Conservation (phyloP, 805 yeast species). For the Vanderwaltozyma yarrowii region DNA sequence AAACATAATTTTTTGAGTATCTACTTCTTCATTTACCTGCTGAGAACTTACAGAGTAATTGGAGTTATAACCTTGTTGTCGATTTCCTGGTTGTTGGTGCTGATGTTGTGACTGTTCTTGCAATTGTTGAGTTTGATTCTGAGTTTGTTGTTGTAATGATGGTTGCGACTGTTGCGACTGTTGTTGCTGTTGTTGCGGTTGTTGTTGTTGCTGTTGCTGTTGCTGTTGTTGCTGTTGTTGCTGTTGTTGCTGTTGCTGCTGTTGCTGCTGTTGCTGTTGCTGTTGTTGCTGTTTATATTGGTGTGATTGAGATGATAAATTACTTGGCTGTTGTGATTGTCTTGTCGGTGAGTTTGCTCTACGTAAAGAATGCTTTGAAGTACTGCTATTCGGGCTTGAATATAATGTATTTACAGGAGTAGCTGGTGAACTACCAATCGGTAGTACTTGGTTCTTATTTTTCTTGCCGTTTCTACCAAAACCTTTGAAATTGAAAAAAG, state of each 20-base stretch:
- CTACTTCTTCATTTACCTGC: slow-evolving; percentile 6
- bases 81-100: slow-evolving; percentile 11
- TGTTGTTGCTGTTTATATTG: slow-evolving; percentile 4
- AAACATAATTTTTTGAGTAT: slow-evolving; percentile 39
- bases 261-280: slow-evolving; percentile 1
- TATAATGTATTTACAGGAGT: slow-evolving; percentile 20
- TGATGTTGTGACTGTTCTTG: slow-evolving; percentile 7
- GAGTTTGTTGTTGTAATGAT: slow-evolving; percentile 10
- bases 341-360: slow-evolving; percentile 26
- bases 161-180: slow-evolving; percentile 4
- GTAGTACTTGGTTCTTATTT: slow-evolving; percentile 28
- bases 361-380: slow-evolving; percentile 39
- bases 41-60: slow-evolving; percentile 6
- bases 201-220: slow-evolving; percentile 8
- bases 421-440: slow-evolving; percentile 8
- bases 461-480: slow-evolving; percentile 49
- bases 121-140: slow-evolving; percentile 5
- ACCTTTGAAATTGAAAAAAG: slow-evolving; percentile 30
- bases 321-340: slow-evolving; percentile 7
- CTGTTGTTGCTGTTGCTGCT: slow-evolving; percentile 11
- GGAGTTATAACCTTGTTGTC: slow-evolving; percentile 7
- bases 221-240: slow-evolving; percentile 14
- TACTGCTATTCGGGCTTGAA: slow-evolving; percentile 33
- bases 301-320: slow-evolving; percentile 5
- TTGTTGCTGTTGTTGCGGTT: slow-evolving; percentile 4